Evolutionary conservation across 441 rosid species (phyloP).

Genomic region (Jatropha multifida): DNA sequence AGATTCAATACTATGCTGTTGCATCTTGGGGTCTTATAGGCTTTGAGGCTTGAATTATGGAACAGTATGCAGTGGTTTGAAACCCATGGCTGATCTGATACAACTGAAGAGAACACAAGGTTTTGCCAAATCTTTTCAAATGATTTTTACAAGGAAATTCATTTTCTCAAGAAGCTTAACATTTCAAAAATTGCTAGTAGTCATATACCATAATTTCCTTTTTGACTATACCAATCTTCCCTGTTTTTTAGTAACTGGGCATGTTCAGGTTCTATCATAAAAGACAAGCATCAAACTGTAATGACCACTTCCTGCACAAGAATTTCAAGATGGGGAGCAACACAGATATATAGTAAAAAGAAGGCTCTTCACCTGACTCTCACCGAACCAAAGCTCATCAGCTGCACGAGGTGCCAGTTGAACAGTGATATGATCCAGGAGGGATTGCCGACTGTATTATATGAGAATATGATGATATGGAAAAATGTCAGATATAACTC

Average conservation of each 20-base stretch:
- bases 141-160: background rate
- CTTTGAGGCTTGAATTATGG: background rate
- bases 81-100: background rate
- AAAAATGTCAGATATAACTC: background rate
- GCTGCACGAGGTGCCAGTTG: conserved; percentile 96
- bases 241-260: background rate
- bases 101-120: background rate
- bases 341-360: background rate
- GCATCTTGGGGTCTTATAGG: background rate
- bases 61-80: background rate
- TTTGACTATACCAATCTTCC: background rate
- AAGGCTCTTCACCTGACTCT: conserved; percentile 63
- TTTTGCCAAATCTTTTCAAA: background rate
- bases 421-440: conserved; percentile 89
- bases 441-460: conserved; percentile 71
- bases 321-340: background rate
- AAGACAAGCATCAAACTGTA: background rate
- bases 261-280: background rate
- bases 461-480: conserved; percentile 5
- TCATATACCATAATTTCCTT: background rate
- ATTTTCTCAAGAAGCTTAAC: background rate
- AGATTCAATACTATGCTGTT: background rate
- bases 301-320: background rate
- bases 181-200: background rate
- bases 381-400: conserved; percentile 90